A percentile compares a stretch with the other conserved stretches of the same genome.
These are phyloP conservation scores for Lathyrus tuberosus DNA, from an alignment of 306 rosid species.

Conservation along the genomic window DNA sequence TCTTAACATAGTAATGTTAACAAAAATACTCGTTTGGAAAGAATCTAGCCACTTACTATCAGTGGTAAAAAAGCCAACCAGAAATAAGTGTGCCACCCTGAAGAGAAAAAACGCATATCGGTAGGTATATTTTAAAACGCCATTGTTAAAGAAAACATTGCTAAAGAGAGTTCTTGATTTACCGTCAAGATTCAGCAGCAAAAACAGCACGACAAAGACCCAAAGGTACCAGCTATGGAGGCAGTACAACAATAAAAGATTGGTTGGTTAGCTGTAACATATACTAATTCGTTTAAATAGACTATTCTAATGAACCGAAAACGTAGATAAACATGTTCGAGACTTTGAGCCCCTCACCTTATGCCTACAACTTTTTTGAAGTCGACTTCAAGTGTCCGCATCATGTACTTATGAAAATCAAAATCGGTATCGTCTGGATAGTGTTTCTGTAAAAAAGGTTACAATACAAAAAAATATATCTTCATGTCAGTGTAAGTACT, in stretches of 20 bases:
- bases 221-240: conserved; percentile 84
- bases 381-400: conserved; percentile 69
- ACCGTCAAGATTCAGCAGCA: conserved; percentile 79
- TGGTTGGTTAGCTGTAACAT: background rate
- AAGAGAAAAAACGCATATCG: conserved; percentile 30
- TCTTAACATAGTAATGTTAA: conserved; percentile 23
- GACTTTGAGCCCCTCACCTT: conserved; percentile 53
- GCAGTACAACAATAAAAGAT: conserved; percentile 27
- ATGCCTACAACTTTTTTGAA: conserved; percentile 81
- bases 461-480: background rate
- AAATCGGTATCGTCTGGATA: background rate
- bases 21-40: conserved; percentile 26
- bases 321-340: conserved; percentile 15
- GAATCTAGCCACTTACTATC: conserved; percentile 61
- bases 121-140: background rate
- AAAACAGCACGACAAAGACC: conserved; percentile 89
- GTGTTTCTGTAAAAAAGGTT: conserved; percentile 57
- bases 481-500: background rate
- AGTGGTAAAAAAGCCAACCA: conserved; percentile 91
- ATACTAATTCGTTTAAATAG: no score
- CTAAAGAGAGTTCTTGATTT: conserved; percentile 37
- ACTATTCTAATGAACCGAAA: background rate
- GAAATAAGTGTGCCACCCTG: conserved; percentile 95
- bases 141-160: conserved; percentile 9
- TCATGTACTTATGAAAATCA: conserved; percentile 66